Percentiles rank a stretch among this genome's conserved stretches.
These are phyloP conservation scores for Hypoxylon crocopeplum DNA, from an alignment of 495 filamentous ascomycete species.

Conservation along the genomic window DNA sequence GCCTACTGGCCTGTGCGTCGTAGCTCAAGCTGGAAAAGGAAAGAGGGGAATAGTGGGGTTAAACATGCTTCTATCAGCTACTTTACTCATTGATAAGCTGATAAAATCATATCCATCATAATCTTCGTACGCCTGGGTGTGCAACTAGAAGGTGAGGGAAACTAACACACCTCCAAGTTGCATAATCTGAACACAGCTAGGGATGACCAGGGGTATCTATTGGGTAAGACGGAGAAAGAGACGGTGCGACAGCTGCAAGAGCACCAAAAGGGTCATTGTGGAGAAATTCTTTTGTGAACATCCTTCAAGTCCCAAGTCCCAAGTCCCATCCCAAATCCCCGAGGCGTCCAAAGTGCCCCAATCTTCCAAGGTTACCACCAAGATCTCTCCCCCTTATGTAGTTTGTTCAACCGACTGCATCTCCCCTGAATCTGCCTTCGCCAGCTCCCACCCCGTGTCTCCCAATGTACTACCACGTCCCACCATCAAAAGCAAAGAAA, in stretches of 20 bases:
- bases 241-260: slow-evolving; percentile 33
- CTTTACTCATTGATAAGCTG: slow-evolving; percentile 9
- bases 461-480: slow-evolving; percentile 38
- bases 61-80: slow-evolving; percentile 21
- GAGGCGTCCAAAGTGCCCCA: not conserved
- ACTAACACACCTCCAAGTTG: slow-evolving; percentile 22
- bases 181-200: slow-evolving; percentile 18
- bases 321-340: not conserved
- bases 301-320: slow-evolving; percentile 14
- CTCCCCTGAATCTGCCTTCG: slow-evolving; percentile 5
- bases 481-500: slow-evolving; percentile 18
- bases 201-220: slow-evolving; percentile 18
- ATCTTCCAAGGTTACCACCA: slow-evolving; percentile 14
- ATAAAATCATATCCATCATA: not conserved
- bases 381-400: slow-evolving; percentile 16
- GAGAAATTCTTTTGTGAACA: slow-evolving; percentile 30
- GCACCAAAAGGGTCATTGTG: slow-evolving; percentile 35
- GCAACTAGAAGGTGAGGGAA: slow-evolving; percentile 7
- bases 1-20: slow-evolving; percentile 15
- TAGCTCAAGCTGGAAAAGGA: not conserved
- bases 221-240: slow-evolving; percentile 38
- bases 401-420: slow-evolving; percentile 15
- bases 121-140: not conserved
- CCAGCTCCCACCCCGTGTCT: slow-evolving; percentile 1
- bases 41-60: not conserved